phyloP scores from a whole-genome alignment of 1,284 basidiomycete genomes.

The Amylostereum chailletii region DNA sequence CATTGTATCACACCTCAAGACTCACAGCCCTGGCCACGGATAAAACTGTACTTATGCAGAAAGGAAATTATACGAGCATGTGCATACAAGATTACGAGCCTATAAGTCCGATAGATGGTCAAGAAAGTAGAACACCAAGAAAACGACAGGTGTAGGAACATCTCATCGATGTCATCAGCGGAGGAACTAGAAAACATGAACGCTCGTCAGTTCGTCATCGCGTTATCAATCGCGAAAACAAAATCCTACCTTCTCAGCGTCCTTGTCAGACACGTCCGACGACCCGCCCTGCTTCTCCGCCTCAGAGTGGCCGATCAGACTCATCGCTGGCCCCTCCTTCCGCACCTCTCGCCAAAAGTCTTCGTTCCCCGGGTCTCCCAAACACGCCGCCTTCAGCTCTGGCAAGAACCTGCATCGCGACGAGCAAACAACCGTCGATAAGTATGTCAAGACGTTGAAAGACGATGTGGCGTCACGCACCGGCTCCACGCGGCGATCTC shows the following conservation, averaged over 20 bases:
- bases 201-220: no score
- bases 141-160: no score
- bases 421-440: not conserved
- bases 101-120: no score
- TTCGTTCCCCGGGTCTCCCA: conserved; percentile 43
- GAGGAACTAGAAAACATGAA: no score
- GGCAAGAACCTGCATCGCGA: conserved; percentile 40
- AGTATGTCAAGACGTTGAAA: not conserved
- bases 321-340: conserved; percentile 39
- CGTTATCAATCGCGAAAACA: not conserved
- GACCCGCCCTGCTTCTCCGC: conserved; percentile 46
- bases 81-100: no score
- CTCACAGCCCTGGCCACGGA: no score
- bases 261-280: conserved; percentile 41
- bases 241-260: conserved; percentile 15
- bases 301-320: conserved; percentile 57
- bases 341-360: conserved; percentile 58
- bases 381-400: conserved; percentile 47
- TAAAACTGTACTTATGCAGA: no score
- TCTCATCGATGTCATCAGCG: no score
- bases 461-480: conserved; percentile 28
- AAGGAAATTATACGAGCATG: no score
- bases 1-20: no score
- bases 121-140: no score
- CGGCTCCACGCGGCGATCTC: conserved; percentile 73